These are phyloP conservation scores for Rhododendron williamsianum DNA, from an alignment of 148 eudicot genomes.

Conservation along the genomic window DNA sequence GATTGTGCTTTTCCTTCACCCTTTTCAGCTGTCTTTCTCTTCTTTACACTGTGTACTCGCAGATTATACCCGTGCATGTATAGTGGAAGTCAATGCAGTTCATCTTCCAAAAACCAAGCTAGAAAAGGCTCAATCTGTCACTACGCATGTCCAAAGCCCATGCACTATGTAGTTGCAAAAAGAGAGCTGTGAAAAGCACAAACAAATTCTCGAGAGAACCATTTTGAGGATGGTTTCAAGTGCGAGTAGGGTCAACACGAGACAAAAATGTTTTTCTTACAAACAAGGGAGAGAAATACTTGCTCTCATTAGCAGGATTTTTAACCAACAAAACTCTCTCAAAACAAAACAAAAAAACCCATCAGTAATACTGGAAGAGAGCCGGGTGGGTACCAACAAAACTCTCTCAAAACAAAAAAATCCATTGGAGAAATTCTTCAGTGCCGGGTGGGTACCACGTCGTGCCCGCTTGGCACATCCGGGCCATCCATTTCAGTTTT, in stretches of 20 bases:
- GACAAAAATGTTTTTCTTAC: no score
- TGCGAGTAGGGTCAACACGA: not conserved
- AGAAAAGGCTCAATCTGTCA: not conserved
- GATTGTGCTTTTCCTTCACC: not conserved
- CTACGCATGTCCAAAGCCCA: not conserved
- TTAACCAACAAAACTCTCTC: no score
- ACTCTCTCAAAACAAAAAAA: no score
- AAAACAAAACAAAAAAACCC: no score
- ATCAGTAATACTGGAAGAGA: not conserved
- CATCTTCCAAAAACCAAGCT: not conserved
- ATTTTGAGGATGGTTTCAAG: not conserved
- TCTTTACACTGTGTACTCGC: not conserved
- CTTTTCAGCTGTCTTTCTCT: not conserved
- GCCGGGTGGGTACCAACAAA: no score
- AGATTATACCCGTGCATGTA: not conserved
- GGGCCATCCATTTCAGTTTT: no score
- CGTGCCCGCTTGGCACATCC: no score
- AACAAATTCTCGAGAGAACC: not conserved
- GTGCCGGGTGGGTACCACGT: no score
- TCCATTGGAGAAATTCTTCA: no score
- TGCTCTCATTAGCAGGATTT: no score
- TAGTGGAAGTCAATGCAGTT: not conserved
- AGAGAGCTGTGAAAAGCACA: not conserved
- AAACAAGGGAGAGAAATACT: no score
- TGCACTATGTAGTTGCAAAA: not conserved